A percentile compares a stretch with the other conserved stretches of the same genome.
These are phyloP conservation scores for Cicer cuneatum DNA, from an alignment of 306 rosid genomes.

Conservation along the genomic window DNA sequence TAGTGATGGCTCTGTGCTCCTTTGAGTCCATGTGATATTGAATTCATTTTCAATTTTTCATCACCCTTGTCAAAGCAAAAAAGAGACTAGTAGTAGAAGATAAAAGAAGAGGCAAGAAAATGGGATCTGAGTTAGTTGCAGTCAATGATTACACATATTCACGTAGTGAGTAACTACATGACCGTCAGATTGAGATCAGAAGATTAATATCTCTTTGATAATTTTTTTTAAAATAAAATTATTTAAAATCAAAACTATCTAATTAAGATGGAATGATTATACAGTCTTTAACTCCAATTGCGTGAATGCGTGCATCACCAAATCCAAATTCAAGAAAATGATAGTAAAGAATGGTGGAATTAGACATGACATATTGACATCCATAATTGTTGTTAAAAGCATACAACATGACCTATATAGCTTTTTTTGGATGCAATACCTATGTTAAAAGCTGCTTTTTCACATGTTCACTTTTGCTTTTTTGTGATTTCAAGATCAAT, in stretches of 20 bases:
- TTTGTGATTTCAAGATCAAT: conserved; percentile 46
- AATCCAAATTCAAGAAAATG: conserved; percentile 42
- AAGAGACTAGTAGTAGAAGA: conserved; percentile 46
- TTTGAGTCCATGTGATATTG: conserved; percentile 53
- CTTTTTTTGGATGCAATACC: conserved; percentile 53
- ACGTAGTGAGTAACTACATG: too few species aligned
- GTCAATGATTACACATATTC: too few species aligned
- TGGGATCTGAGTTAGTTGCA: too few species aligned
- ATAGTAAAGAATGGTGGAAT: conserved; percentile 43
- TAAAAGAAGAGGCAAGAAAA: conserved; percentile 35
- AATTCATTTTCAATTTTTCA: conserved; percentile 23
- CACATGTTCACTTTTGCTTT: conserved; percentile 71
- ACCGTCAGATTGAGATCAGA: too few species aligned
- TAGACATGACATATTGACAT: conserved; percentile 59
- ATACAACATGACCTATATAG: conserved; percentile 44
- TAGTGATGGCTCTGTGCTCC: conserved; percentile 27
- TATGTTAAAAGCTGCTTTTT: conserved; percentile 63
- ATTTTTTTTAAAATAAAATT: too few species aligned
- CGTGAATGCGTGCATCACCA: too few species aligned
- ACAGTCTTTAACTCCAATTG: too few species aligned
- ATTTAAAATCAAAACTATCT: too few species aligned
- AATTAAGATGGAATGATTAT: too few species aligned
- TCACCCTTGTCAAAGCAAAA: conserved; percentile 49
- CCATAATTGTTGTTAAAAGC: conserved; percentile 61
- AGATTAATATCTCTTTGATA: too few species aligned